These are phyloP conservation scores for Blastocystis hominis DNA, from an alignment of 352 stramenopile genomes.

Conservation along the genomic window DNA sequence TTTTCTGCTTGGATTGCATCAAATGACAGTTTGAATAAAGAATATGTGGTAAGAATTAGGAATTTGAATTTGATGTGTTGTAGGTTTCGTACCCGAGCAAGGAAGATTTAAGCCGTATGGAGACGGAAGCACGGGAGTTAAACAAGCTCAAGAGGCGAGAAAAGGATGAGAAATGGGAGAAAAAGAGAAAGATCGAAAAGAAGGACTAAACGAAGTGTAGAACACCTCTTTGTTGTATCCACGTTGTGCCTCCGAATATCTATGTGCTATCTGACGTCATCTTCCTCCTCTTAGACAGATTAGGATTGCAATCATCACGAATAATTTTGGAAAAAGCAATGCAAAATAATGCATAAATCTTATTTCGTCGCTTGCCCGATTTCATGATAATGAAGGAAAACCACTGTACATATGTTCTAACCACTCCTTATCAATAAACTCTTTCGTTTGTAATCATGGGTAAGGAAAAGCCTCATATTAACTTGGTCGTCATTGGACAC, in stretches of 20 bases:
- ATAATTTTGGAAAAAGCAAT: too few species aligned
- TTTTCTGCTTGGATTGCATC: not conserved
- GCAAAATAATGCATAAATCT: too few species aligned
- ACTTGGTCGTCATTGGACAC: conserved; percentile 65
- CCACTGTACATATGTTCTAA: not conserved
- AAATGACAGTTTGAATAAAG: not conserved
- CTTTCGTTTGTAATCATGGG: conserved; percentile 63
- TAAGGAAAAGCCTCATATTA: conserved; percentile 63
- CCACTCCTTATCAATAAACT: not conserved
- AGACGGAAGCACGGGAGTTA: not conserved
- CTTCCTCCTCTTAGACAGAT: not conserved
- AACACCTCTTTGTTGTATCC: not conserved
- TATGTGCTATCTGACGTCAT: not conserved
- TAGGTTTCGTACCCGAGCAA: not conserved
- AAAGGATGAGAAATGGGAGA: conserved; percentile 28
- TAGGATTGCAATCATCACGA: not conserved
- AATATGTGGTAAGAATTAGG: too few species aligned
- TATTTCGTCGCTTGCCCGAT: too few species aligned
- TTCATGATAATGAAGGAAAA: too few species aligned
- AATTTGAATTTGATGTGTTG: too few species aligned
- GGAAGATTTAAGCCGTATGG: not conserved
- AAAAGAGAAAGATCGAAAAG: conserved; percentile 27
- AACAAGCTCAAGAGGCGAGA: not conserved
- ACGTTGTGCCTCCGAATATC: not conserved
- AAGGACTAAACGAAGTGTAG: not conserved